These are phyloP conservation scores for Trypanosoma cruzi DNA, from an alignment of 208 protist genomes.

Conservation along the genomic window DNA sequence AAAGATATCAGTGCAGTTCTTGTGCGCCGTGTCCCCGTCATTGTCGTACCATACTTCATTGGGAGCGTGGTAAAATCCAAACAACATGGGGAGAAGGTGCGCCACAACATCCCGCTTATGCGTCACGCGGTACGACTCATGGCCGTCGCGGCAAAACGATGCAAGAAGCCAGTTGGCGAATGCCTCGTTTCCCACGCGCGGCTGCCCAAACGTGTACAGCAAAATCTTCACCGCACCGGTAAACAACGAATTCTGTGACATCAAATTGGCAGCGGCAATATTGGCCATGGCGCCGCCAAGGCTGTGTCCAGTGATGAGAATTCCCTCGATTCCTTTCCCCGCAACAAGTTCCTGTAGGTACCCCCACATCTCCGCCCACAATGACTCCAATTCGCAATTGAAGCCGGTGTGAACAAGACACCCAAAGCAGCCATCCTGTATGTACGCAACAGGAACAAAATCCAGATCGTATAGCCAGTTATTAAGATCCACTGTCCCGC, in stretches of 20 bases:
- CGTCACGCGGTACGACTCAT: constrained; percentile 45
- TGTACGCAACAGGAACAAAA: constrained; percentile 44
- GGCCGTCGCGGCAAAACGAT: constrained; percentile 25
- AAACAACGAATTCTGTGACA: neutral
- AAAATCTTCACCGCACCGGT: constrained; percentile 16
- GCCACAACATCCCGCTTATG: constrained; percentile 57
- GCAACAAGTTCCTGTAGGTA: constrained; percentile 36
- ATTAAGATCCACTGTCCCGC: constrained; percentile 48
- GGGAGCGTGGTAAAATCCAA: constrained; percentile 47
- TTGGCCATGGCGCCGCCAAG: constrained; percentile 73
- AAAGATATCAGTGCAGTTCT: constrained; percentile 37
- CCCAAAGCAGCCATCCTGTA: constrained; percentile 20
- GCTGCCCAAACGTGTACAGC: constrained; percentile 79
- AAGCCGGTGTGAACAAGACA: constrained; percentile 70
- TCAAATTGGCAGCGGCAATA: constrained; percentile 46
- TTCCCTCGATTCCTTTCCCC: constrained; percentile 31
- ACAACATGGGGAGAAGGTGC: constrained; percentile 46
- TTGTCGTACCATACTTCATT: constrained; percentile 56
- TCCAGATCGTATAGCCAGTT: constrained; percentile 75
- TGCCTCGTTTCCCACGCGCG: constrained; percentile 61
- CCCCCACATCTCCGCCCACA: constrained; percentile 30
- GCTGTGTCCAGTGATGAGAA: constrained; percentile 78
- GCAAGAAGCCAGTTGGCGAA: constrained; percentile 42
- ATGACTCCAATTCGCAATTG: constrained; percentile 40
- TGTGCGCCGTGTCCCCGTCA: constrained; percentile 20